Base-by-base conservation (phyloP, 2,329 filamentous ascomycete species). In the Akanthomyces uredinophilus region DNA sequence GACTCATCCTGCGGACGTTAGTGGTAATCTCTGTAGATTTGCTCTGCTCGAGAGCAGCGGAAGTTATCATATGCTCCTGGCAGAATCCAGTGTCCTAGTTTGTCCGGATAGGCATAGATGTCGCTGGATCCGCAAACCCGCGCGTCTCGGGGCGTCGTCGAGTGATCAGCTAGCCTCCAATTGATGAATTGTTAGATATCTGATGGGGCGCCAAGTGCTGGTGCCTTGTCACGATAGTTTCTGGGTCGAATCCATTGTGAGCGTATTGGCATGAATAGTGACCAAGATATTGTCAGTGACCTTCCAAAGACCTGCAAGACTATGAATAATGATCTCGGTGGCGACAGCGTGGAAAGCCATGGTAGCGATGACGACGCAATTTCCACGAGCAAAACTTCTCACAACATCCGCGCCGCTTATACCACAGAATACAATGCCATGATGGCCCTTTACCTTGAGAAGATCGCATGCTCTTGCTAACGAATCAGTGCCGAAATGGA, bases 1-100 rank as follows among this genome's bases (percentile, higher is more conserved):
- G 0, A 78, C 79, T 0, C 74, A 71, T 73, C 79, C 79, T 50
- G 83, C n/a, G 70, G 52, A 81, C 73, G 50, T 77, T 70, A 0
- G 80, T 79, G 61, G 75, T 75, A 2, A 84, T 75, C 11, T 32
- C 58, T 4, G 41, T 49, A 5, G 49, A 41, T 18, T 77, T 64
- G 1, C 78, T 77, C 1, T 68, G 67, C 6, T 78, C 71, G 1
- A 81, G 66, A 14, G 81, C 76, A 4, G 70, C 68, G 7, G 83
- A 65, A 62, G 82, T 79, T 2, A 77, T 74, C 0, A 74, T 76
- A 14, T 81, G 77, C 65, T 81, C 79, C 1, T 66, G 64, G 62
- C 81, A 81, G 0, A 70, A 63, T 22, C 76, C 70, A 0, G 66
- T 43, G 0, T 64, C 68, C 51, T 83, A 74, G 24, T 6, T 66